Evolutionary conservation across 768 basidiomycete species (phyloP).

Genomic region (Suillus alpinus): DNA sequence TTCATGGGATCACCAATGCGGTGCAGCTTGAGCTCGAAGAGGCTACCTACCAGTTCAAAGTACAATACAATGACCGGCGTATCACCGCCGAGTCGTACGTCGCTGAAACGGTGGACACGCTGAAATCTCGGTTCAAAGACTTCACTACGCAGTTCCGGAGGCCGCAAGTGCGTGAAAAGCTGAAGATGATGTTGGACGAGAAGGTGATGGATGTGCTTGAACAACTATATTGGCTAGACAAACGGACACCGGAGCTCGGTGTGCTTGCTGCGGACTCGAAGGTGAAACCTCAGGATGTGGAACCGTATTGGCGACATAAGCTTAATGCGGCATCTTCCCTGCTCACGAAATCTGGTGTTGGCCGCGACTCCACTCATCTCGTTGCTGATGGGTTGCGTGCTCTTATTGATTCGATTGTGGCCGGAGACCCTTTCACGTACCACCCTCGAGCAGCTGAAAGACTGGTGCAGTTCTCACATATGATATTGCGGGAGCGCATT

Average conservation of each 20-base stretch:
- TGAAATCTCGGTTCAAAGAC: conserved; percentile 88
- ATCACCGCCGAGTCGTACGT: conserved; percentile 97
- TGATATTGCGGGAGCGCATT: conserved; percentile 89
- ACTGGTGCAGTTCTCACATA: conserved; percentile 88
- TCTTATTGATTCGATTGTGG: conserved; percentile 86
- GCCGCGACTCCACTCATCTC: conserved; percentile 88
- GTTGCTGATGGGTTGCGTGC: conserved; percentile 91
- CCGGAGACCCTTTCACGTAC: conserved; percentile 86
- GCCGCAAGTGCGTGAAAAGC: conserved; percentile 81
- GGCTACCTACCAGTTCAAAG: conserved; percentile 98
- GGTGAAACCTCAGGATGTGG: conserved; percentile 71
- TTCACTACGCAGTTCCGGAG: conserved; percentile 84
- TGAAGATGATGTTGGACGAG: conserved; percentile 92
- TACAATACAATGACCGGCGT: conserved; percentile 93
- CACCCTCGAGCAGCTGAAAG: conserved; percentile 89
- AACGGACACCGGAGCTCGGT: conserved; percentile 73
- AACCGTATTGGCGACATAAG: conserved; percentile 94
- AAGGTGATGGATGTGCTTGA: conserved; percentile 97
- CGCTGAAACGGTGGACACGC: conserved; percentile 91
- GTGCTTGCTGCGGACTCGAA: conserved; percentile 67
- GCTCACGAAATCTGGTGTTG: conserved; percentile 94
- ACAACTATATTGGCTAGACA: conserved; percentile 95
- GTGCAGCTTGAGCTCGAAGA: conserved; percentile 98
- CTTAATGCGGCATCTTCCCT: conserved; percentile 91
- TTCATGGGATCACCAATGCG: conserved; percentile 95